phyloP scores from a whole-genome alignment of 257 asterid genomes.

The Ehretia macrophylla region DNA sequence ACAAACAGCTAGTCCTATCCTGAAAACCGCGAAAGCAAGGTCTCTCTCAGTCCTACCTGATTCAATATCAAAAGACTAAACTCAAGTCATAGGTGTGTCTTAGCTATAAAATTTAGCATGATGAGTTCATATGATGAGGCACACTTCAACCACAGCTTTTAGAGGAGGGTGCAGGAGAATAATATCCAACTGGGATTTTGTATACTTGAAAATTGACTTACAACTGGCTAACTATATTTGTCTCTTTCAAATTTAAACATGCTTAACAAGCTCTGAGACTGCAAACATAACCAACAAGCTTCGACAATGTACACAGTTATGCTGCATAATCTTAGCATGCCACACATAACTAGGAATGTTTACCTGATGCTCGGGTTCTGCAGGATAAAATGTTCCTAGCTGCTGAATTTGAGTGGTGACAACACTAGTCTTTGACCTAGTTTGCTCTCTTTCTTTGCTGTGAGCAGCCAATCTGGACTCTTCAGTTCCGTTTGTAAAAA shows the following conservation, averaged over 20 bases:
- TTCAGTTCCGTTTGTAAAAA: slow-evolving; percentile 81
- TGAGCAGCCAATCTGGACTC: slow-evolving; percentile 80
- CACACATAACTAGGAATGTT: not conserved
- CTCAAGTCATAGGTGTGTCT: not conserved
- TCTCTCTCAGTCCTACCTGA: not conserved
- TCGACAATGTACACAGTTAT: too few relatives aligned
- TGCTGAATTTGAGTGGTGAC: slow-evolving; percentile 88
- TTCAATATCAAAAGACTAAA: not conserved
- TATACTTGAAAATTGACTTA: too few relatives aligned
- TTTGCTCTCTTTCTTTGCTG: slow-evolving; percentile 96
- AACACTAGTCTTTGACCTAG: slow-evolving; percentile 64
- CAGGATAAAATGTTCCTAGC: slow-evolving; percentile 62
- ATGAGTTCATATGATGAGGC: too few relatives aligned
- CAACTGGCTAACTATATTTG: too few relatives aligned
- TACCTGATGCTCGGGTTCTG: slow-evolving; percentile 98
- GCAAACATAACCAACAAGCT: too few relatives aligned
- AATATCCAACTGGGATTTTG: too few relatives aligned
- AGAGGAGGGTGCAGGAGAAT: too few relatives aligned
- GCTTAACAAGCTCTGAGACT: too few relatives aligned
- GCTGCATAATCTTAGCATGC: too few relatives aligned
- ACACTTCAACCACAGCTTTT: too few relatives aligned
- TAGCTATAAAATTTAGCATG: too few relatives aligned
- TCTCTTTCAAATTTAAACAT: too few relatives aligned
- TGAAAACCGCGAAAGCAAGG: not conserved
- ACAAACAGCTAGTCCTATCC: not conserved